A percentile compares a stretch with the other conserved stretches of the same genome.
phyloP scores from a whole-genome alignment of 805 yeast genomes.

The Torulaspora franciscae region DNA sequence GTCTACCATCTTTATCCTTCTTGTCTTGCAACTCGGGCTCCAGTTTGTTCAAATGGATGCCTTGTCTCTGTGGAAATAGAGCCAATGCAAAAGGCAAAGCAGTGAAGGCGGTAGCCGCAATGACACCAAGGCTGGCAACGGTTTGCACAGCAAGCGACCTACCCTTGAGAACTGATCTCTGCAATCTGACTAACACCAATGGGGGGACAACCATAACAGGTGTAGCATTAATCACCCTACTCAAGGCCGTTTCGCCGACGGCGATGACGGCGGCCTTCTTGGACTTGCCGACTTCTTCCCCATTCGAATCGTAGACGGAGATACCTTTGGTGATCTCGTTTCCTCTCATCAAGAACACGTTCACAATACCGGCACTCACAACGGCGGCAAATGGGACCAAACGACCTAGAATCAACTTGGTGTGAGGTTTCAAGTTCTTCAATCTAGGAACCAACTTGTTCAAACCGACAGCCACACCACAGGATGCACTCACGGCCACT shows the following conservation, averaged over 20 bases:
- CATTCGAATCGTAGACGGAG: constrained; percentile 60
- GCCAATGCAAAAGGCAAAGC: constrained; percentile 94
- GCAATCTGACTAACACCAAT: constrained; percentile 69
- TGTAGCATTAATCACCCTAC: constrained; percentile 92
- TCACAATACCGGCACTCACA: constrained; percentile 92
- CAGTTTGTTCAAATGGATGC: constrained; percentile 50
- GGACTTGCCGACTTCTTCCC: constrained; percentile 66
- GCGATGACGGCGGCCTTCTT: constrained; percentile 86
- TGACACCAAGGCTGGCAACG: constrained; percentile 75
- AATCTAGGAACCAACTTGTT: constrained; percentile 87
- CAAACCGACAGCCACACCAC: constrained; percentile 91
- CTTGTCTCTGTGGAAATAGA: constrained; percentile 86
- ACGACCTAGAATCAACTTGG: constrained; percentile 71
- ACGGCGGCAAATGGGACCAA: constrained; percentile 98
- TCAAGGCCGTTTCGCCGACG: constrained; percentile 94
- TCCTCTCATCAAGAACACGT: constrained; percentile 94
- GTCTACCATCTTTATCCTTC: constrained; percentile 57
- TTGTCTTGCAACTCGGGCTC: constrained; percentile 61
- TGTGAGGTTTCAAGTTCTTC: constrained; percentile 59
- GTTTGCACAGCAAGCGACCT: constrained; percentile 63
- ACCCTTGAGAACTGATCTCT: constrained; percentile 62
- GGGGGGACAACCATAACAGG: constrained; percentile 98
- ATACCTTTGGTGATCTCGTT: constrained; percentile 89
- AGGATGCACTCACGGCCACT: constrained; percentile 89
- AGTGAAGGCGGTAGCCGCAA: constrained; percentile 76